phyloP scores from a whole-genome alignment of 2,329 filamentous ascomycete species.

The Aspergillaceae sp. region DNA sequence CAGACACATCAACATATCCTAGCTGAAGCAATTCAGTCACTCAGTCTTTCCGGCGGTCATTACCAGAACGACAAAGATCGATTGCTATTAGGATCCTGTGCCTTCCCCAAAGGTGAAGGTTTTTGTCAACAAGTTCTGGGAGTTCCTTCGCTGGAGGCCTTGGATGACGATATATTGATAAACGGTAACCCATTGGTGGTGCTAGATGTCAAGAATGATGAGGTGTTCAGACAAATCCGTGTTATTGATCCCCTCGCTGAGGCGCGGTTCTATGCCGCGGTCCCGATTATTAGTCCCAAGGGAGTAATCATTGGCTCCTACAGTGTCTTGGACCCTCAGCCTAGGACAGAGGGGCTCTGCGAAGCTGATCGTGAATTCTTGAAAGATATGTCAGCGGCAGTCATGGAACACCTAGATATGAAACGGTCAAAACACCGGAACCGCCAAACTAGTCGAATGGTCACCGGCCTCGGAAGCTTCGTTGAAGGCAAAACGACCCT shows the following conservation, averaged over 20 bases:
- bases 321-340: slow-evolving; percentile 47
- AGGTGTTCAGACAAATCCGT: slow-evolving; percentile 18
- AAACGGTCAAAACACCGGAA: slow-evolving; percentile 44
- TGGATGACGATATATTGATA: neutral
- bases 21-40: slow-evolving; percentile 42
- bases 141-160: neutral
- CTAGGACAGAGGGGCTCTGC: slow-evolving; percentile 21
- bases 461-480: slow-evolving; percentile 46
- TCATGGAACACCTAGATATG: slow-evolving; percentile 52
- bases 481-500: slow-evolving; percentile 38
- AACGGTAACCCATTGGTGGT: slow-evolving; percentile 13
- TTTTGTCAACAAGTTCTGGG: slow-evolving; percentile 19
- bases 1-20: slow-evolving; percentile 41
- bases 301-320: slow-evolving; percentile 52
- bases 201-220: slow-evolving; percentile 26
- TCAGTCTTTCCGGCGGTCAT: slow-evolving; percentile 25
- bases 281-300: slow-evolving; percentile 50
- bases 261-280: slow-evolving; percentile 44
- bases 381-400: slow-evolving; percentile 47
- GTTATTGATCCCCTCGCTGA: slow-evolving; percentile 20
- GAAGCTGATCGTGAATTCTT: slow-evolving; percentile 37
- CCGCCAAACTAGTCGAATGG: slow-evolving; percentile 48
- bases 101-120: slow-evolving; percentile 19
- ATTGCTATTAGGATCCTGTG: slow-evolving; percentile 22
- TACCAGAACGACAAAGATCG: slow-evolving; percentile 14